Percentiles rank a stretch among this genome's conserved stretches.
Conservation (phyloP, 2,329 filamentous ascomycete species). For the Curvularia spicifera region DNA sequence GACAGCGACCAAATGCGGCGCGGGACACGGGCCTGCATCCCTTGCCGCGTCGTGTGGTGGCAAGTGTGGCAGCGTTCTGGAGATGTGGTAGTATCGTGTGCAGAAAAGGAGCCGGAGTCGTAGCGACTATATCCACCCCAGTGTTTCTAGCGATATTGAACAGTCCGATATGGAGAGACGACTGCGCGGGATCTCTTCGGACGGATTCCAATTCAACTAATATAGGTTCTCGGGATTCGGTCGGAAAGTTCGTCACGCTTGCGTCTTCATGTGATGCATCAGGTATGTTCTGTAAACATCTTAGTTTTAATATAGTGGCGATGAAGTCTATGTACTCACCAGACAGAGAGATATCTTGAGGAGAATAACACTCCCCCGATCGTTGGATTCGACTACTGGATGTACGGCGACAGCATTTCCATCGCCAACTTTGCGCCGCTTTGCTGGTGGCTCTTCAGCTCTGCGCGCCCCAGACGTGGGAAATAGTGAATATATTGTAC, state of each 20-base stretch:
- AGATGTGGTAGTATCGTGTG: conserved; percentile 32
- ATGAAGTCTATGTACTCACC: conserved; percentile 23
- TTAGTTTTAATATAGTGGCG: conserved; percentile 10
- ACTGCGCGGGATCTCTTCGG: conserved; percentile 9
- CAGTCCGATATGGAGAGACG: conserved; percentile 27
- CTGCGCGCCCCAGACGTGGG: conserved; percentile 10
- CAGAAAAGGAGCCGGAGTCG: conserved; percentile 21
- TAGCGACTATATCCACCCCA: conserved; percentile 30
- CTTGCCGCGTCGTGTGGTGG: conserved; percentile 26
- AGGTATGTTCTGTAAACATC: conserved; percentile 12
- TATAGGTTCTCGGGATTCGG: conserved; percentile 12
- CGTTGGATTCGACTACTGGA: conserved; percentile 16
- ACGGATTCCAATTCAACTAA: conserved; percentile 35
- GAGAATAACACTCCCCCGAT: conserved; percentile 38
- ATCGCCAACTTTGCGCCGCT: conserved; percentile 37
- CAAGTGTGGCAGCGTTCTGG: conserved; percentile 28
- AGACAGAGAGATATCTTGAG: conserved; percentile 34
- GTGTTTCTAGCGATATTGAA: conserved; percentile 23
- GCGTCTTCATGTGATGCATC: conserved; percentile 3
- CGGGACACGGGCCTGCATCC: conserved; percentile 24
- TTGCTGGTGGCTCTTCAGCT: conserved; percentile 29
- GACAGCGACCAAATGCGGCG: conserved; percentile 37
- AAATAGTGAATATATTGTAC: conserved; percentile 27
- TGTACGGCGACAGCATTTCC: conserved; percentile 2
- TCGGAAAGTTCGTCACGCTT: neutral